Evolutionary conservation across 1,139 yeast genomes (phyloP).

Genomic region (Pneumocystis oryctolagi): DNA sequence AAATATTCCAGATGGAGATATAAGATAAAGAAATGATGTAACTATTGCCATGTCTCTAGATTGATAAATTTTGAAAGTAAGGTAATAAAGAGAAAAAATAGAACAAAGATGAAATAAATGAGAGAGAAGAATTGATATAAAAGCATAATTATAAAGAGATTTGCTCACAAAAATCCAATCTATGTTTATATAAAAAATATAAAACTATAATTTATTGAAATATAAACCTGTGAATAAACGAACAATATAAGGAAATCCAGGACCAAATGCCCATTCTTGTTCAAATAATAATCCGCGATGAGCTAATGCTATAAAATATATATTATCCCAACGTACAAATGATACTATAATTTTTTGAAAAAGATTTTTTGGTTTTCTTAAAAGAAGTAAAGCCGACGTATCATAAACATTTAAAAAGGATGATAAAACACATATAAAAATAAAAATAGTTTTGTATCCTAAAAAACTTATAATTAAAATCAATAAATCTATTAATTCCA

Average conservation of each 20-base stretch:
- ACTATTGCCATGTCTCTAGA: slow-evolving; percentile 27
- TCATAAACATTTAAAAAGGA: neutral
- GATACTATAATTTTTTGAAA: neutral
- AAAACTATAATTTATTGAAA: neutral
- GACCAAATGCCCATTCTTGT: slow-evolving; percentile 83
- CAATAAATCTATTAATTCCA: neutral
- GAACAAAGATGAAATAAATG: slow-evolving; percentile 41
- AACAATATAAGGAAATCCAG: slow-evolving; percentile 38
- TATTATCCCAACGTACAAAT: slow-evolving; percentile 54
- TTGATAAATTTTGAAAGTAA: slow-evolving; percentile 29
- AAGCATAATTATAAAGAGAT: neutral
- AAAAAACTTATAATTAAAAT: neutral
- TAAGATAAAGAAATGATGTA: slow-evolving; percentile 36
- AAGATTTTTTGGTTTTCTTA: neutral
- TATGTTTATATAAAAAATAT: neutral
- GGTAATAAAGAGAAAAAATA: slow-evolving; percentile 35
- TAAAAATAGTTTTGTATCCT: neutral
- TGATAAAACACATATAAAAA: neutral
- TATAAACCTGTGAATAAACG: slow-evolving; percentile 4
- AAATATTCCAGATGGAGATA: slow-evolving; percentile 74
- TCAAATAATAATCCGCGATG: slow-evolving; percentile 42
- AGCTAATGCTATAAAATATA: slow-evolving; percentile 52
- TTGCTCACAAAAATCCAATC: neutral
- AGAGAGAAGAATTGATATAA: slow-evolving; percentile 24
- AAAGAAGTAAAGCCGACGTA: neutral